Evolutionary conservation across 331 rosid species (phyloP), one percentile per base, ranked within the genome.

Genomic region (Quercus phellos): DNA sequence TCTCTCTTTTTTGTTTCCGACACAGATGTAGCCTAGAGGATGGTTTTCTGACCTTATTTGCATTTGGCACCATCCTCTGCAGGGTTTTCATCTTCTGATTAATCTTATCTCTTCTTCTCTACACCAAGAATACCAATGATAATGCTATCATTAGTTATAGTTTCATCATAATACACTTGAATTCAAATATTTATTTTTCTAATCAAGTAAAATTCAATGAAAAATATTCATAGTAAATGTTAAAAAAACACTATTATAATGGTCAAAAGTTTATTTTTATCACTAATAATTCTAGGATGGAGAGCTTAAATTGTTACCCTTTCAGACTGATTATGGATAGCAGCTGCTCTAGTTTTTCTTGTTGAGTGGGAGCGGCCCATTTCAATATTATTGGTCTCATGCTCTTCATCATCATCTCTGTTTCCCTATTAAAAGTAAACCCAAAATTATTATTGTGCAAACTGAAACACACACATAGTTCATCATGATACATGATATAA

Each of bases 21-120:
- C 38, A 11, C 35, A 60, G 14, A 60, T 5, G 16, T n/a, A 66
- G 38, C 7, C 54, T 54, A 22, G 34, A 32, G 38, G 73, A 19
- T 5, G 6, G n/a, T 18, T 67, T 61, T 56, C 86, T 83, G 53
- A 92, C 97, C 91, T 92, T 90, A 80, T 80, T 84, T 24, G 97
- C 88, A 83, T 90, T 89, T 68, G 97, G 97, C 35, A 92, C 95
- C 89, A 92, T 80, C 81, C 75, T 88, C 77, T 92, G 95, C 81
- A 92, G 84, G 12, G 88, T 90, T 80, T 92, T 90, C 92, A 92
- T 81, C 84, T 78, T 92, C 89, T 92, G 88, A 79, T 90, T 92
- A 70, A 92, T 90, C 81, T 87, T 84, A 74, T 89, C 90, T 70
- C 97, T 84, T 55, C 97, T 81, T 78, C 79, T 89, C 97, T 92